Percentiles rank a stretch among this genome's conserved stretches.
phyloP scores from a whole-genome alignment of 2,329 filamentous ascomycete species.

The Trichoderma asperellum region DNA sequence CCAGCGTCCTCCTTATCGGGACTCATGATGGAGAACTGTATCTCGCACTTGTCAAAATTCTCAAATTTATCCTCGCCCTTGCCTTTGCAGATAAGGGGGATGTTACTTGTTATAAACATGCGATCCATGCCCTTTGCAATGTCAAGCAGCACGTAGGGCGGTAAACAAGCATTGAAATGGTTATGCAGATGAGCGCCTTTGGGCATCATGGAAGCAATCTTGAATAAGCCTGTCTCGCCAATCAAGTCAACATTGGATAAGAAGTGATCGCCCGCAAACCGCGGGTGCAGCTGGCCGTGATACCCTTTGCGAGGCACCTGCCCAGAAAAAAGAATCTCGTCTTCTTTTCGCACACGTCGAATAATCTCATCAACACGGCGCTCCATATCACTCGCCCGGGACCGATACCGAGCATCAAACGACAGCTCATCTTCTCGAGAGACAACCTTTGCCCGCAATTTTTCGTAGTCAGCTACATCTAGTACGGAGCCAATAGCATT shows the following conservation, averaged over 20 bases:
- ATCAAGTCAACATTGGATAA: constrained; percentile 60
- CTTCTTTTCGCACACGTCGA: constrained; percentile 43
- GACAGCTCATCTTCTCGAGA: constrained; percentile 43
- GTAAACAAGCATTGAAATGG: constrained; percentile 76
- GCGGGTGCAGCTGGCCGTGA: constrained; percentile 49
- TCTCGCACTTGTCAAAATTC: constrained; percentile 59
- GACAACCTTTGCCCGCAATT: constrained; percentile 38
- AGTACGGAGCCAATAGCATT: not conserved
- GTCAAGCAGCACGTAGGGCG: constrained; percentile 61
- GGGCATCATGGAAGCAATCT: constrained; percentile 62
- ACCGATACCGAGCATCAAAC: constrained; percentile 47
- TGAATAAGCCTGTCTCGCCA: constrained; percentile 59
- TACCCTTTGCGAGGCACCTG: constrained; percentile 43
- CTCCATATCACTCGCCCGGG: constrained; percentile 43
- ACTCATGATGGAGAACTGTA: constrained; percentile 62
- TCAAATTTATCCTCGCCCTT: constrained; percentile 41
- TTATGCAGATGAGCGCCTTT: constrained; percentile 76
- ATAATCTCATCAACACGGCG: constrained; percentile 46
- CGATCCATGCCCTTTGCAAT: constrained; percentile 59
- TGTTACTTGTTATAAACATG: constrained; percentile 70
- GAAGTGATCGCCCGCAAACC: constrained; percentile 61
- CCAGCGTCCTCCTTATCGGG: constrained; percentile 42
- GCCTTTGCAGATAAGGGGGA: constrained; percentile 47
- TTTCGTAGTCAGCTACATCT: constrained; percentile 38
- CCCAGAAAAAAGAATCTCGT: constrained; percentile 45